Conservation (phyloP, 2,329 filamentous ascomycete species). For the Pseudogymnoascus sp. region DNA sequence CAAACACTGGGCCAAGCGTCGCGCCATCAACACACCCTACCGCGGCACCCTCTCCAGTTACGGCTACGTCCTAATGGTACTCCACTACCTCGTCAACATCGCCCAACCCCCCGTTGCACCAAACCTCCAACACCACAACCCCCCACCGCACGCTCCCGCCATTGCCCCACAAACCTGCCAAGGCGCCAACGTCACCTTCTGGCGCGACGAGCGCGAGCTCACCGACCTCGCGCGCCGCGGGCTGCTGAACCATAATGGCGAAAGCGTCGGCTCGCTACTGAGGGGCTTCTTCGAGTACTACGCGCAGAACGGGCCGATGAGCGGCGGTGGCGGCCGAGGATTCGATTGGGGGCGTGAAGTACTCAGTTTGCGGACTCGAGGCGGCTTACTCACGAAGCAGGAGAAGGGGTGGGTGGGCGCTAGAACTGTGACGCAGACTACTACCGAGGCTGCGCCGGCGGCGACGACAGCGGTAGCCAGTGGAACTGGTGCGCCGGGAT, state of each 20-base stretch:
- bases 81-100: conserved; percentile 83
- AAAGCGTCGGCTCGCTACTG: conserved; percentile 62
- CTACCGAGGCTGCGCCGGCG: conserved; percentile 21
- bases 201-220: conserved; percentile 66
- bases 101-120: conserved; percentile 72
- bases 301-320: conserved; percentile 50
- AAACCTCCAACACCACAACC: conserved; percentile 60
- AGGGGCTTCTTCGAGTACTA: conserved; percentile 86
- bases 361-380: conserved; percentile 63
- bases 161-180: conserved; percentile 40
- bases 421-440: conserved; percentile 54
- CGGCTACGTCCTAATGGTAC: conserved; percentile 83
- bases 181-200: conserved; percentile 67
- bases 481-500: neutral
- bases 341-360: conserved; percentile 80
- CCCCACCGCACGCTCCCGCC: conserved; percentile 34
- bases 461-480: conserved; percentile 14
- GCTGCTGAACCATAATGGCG: conserved; percentile 57
- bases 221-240: conserved; percentile 46
- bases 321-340: conserved; percentile 37
- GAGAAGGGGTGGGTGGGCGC: conserved; percentile 83
- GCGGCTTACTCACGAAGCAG: conserved; percentile 63
- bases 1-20: conserved; percentile 81
- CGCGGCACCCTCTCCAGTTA: conserved; percentile 82
- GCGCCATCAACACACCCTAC: conserved; percentile 80